Evolutionary conservation across 805 yeast genomes (phyloP).

Genomic region (Nakazawaea ishiwadae): DNA sequence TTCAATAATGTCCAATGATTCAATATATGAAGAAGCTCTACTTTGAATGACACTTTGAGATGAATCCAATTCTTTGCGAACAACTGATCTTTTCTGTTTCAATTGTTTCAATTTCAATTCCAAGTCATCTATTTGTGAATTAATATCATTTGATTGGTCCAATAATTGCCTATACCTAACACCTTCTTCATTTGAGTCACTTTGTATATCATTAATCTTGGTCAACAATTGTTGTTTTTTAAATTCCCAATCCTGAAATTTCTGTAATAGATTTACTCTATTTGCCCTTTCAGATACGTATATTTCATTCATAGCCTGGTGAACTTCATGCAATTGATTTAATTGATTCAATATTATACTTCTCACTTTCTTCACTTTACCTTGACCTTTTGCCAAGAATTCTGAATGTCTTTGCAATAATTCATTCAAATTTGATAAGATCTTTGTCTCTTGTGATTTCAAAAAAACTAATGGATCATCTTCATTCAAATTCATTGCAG

Average conservation of each 20-base stretch:
- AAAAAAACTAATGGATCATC: conserved; percentile 29
- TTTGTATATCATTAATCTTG: conserved; percentile 34
- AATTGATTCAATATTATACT: conserved; percentile 20
- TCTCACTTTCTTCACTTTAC: conserved; percentile 26
- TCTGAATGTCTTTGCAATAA: conserved; percentile 23
- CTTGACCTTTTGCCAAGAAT: conserved; percentile 30
- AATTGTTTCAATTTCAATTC: conserved; percentile 30
- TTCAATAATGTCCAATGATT: conserved; percentile 23
- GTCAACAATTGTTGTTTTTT: conserved; percentile 29
- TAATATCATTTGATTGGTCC: conserved; percentile 27
- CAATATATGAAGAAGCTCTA: conserved; percentile 38
- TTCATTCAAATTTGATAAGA: conserved; percentile 21
- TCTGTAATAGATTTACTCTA: conserved; percentile 23
- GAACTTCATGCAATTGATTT: conserved; percentile 35
- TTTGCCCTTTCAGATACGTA: conserved; percentile 32
- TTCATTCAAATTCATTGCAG: conserved; percentile 9
- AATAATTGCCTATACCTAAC: conserved; percentile 31
- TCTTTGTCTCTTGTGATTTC: conserved; percentile 24
- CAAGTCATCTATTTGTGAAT: conserved; percentile 32
- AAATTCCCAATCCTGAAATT: conserved; percentile 36
- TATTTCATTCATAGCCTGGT: conserved; percentile 41
- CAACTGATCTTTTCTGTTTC: conserved; percentile 28
- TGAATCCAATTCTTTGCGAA: conserved; percentile 35
- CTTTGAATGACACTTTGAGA: conserved; percentile 49
- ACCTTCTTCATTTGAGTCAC: conserved; percentile 37